phyloP scores from a whole-genome alignment of 768 basidiomycete genomes.

The Cystofilobasidium capitatum region DNA sequence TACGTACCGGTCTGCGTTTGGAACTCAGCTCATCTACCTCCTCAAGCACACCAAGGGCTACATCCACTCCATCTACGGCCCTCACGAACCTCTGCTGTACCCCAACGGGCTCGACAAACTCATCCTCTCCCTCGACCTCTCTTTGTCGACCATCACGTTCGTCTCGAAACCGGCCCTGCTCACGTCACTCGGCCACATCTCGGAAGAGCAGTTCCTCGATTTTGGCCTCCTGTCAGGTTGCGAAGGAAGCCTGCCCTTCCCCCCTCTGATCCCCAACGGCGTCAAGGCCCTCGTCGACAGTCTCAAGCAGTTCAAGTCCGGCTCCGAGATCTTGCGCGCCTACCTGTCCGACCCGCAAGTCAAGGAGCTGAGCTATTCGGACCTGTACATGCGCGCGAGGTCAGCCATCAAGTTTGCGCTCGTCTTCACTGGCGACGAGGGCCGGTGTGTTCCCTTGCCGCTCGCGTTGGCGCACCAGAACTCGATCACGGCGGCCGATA shows the following conservation, averaged over 20 bases:
- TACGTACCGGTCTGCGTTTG: neutral
- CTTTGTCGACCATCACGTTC: conserved; percentile 50
- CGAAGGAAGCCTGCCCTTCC: conserved; percentile 52
- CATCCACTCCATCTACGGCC: conserved; percentile 85
- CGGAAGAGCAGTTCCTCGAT: conserved; percentile 89
- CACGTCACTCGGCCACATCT: conserved; percentile 50
- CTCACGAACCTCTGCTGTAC: conserved; percentile 81
- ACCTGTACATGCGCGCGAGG: conserved; percentile 78
- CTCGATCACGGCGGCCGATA: conserved; percentile 68
- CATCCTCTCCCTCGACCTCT: conserved; percentile 77
- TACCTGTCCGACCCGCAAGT: conserved; percentile 55
- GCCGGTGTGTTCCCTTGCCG: conserved; percentile 41
- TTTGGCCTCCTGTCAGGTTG: conserved; percentile 84
- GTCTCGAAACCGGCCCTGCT: conserved; percentile 71
- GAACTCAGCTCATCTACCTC: conserved; percentile 91
- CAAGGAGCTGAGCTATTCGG: conserved; percentile 66
- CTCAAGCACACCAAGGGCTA: conserved; percentile 86
- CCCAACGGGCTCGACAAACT: conserved; percentile 67
- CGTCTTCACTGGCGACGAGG: conserved; percentile 70
- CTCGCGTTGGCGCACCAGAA: conserved; percentile 47
- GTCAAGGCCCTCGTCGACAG: conserved; percentile 33
- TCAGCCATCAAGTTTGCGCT: conserved; percentile 87
- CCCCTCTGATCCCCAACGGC: conserved; percentile 36
- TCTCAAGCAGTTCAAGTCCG: conserved; percentile 85
- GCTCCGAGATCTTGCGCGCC: conserved; percentile 38